A percentile compares a stretch with the other conserved stretches of the same genome.
These are phyloP conservation scores for Stentor roeselii DNA, from an alignment of 73 alveolate species.

Conservation along the genomic window DNA sequence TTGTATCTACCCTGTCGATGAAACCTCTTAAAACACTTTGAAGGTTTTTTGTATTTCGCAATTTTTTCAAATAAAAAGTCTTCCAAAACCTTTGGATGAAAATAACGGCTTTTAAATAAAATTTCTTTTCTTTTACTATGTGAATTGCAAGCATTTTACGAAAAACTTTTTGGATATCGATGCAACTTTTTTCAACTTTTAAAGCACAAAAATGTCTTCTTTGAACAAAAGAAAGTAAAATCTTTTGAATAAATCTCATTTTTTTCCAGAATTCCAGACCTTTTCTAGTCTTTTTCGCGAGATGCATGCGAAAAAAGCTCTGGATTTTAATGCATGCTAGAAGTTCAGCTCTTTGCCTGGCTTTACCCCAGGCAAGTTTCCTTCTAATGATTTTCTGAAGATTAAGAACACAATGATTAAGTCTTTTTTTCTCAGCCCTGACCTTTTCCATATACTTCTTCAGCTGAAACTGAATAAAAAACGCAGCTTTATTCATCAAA, in stretches of 20 bases:
- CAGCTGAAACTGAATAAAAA: slow-evolving; percentile 34
- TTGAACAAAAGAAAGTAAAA: not conserved
- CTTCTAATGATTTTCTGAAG: slow-evolving; percentile 10
- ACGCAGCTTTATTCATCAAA: slow-evolving; percentile 24
- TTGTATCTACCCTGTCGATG: not conserved
- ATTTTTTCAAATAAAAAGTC: not conserved
- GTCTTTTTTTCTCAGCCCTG: not conserved
- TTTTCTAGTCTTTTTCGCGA: not conserved
- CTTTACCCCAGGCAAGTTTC: not conserved
- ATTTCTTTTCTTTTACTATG: slow-evolving; percentile 1
- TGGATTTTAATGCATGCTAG: not conserved
- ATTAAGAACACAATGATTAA: not conserved
- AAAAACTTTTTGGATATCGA: not conserved
- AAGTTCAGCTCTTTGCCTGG: not conserved
- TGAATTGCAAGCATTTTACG: not conserved
- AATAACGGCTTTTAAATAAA: not conserved
- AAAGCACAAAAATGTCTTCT: not conserved
- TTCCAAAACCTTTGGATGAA: not conserved
- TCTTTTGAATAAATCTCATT: not conserved
- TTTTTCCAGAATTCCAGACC: not conserved
- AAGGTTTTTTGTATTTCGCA: not conserved
- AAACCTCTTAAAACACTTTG: not conserved
- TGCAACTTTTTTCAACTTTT: not conserved
- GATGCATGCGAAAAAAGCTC: not conserved
- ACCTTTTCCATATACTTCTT: slow-evolving; percentile 41